Conservation (phyloP, 2,329 filamentous ascomycete genomes). For the Pseudocercospora eumusae region DNA sequence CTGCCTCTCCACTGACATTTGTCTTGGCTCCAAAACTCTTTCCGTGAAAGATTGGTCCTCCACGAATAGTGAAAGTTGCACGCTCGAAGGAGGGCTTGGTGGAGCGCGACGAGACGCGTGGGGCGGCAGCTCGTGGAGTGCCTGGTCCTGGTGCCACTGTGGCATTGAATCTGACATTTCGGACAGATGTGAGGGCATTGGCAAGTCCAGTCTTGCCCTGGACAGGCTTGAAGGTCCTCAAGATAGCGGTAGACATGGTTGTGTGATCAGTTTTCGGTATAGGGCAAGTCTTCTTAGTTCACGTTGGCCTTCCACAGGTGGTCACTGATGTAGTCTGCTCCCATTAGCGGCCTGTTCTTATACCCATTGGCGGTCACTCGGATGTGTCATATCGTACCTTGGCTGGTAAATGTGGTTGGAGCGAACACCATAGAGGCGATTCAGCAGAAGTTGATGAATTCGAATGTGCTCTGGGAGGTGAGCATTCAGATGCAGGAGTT, state of each 20-base stretch:
- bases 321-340: conserved; percentile 64
- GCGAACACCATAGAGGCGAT: conserved; percentile 48
- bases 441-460: conserved; percentile 4
- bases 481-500: not conserved
- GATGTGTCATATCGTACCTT: conserved; percentile 45
- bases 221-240: conserved; percentile 55
- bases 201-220: conserved; percentile 41
- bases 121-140: conserved; percentile 68
- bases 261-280: conserved; percentile 26
- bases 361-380: not conserved
- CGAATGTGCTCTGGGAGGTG: conserved; percentile 38
- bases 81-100: conserved; percentile 71
- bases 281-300: conserved; percentile 52
- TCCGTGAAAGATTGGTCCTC: conserved; percentile 93
- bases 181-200: conserved; percentile 49
- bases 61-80: conserved; percentile 92
- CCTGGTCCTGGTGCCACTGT: conserved; percentile 71
- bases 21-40: conserved; percentile 94
- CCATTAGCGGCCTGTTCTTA: not conserved
- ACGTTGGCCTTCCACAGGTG: conserved; percentile 69
- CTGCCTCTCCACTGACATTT: conserved; percentile 96
- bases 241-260: conserved; percentile 51
- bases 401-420: conserved; percentile 55
- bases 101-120: conserved; percentile 51
- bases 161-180: conserved; percentile 57